Base-by-base conservation (phyloP, 2,329 filamentous ascomycete genomes). In the Curvularia spicifera region DNA sequence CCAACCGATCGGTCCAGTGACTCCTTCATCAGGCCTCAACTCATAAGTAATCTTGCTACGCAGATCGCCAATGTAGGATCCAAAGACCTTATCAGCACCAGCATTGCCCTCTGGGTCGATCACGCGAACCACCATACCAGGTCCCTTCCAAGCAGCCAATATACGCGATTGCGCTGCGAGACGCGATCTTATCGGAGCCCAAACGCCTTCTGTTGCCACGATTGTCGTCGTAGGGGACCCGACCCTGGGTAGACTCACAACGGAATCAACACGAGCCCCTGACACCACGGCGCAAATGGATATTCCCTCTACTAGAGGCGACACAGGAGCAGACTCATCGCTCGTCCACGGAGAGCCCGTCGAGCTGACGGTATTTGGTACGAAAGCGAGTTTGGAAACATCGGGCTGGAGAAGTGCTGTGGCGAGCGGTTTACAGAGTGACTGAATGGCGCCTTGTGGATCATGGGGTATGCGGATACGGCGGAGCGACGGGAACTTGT, bases 381-480 rank as follows among this genome's bases (percentile, higher is more conserved):
- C 49, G 20, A 48, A 55, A 24, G 58, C 59, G 22, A 66, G 57
- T 33, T 60, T 47, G 5, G 53, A 50, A 18, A 75, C 76, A 1
- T 72, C 72, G 1, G 61, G 58, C 1, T 83, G 79, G 22, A 84
- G 77, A 40, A 86, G 82, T 20, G 85, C 79, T 29, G 81, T 80
- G 29, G 84, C 83, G 4, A 82, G 78, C 0, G 89, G 89, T 43
- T 82, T 83, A 73, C 90, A 93, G 1, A 92, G 81, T 1, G 80
- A 77, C 75, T 93, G 90, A 61, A 93, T 86, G 7, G 85, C 66
- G 26, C 89, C 90, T 5, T 90, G 84, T 1, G 88, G 84, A 63
- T 93, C 90, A 56, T 86, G 86, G 1, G 89, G 90, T 0, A 86
- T 81, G 53, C 90, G 85, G 18, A 93, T 76, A 1, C 71, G 78